Evolutionary conservation across 139 green algal genomes (phyloP).

Genomic region (Zygnema circumcarinatum): DNA sequence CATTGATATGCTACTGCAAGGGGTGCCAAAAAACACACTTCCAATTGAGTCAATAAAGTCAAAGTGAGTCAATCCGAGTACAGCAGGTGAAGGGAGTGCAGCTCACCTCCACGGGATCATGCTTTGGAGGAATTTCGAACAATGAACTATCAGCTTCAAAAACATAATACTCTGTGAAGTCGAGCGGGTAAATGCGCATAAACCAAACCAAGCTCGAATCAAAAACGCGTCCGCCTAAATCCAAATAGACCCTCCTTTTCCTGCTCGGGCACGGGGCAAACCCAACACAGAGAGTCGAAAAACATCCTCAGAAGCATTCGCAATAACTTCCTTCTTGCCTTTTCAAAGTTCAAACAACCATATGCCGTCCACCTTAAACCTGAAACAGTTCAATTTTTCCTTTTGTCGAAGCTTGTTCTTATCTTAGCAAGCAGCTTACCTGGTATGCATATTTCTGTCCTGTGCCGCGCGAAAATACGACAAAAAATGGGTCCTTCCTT

Average conservation of each 20-base stretch:
- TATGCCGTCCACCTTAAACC: too few species aligned
- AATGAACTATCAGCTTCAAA: background rate
- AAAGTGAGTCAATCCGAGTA: background rate
- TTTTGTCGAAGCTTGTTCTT: too few species aligned
- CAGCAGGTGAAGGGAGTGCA: background rate
- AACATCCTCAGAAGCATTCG: too few species aligned
- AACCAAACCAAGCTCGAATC: conserved; percentile 34
- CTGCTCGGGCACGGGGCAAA: too few species aligned
- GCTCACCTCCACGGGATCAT: background rate
- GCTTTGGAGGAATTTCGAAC: background rate
- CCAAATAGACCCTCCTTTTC: conserved; percentile 14
- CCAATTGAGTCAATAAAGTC: too few species aligned
- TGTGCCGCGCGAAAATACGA: background rate
- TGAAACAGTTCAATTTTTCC: too few species aligned
- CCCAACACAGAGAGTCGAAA: too few species aligned
- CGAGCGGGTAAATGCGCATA: conserved; percentile 41
- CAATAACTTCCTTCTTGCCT: too few species aligned
- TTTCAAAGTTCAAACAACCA: too few species aligned
- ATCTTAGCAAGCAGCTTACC: too few species aligned
- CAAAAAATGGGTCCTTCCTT: conserved; percentile 6
- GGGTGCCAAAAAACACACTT: too few species aligned
- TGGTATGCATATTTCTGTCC: conserved; percentile 3
- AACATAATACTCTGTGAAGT: conserved; percentile 40
- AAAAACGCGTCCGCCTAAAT: conserved; percentile 30
- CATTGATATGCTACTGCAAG: background rate